phyloP scores from a whole-genome alignment of 768 basidiomycete genomes.

The Psilocybe sp. region DNA sequence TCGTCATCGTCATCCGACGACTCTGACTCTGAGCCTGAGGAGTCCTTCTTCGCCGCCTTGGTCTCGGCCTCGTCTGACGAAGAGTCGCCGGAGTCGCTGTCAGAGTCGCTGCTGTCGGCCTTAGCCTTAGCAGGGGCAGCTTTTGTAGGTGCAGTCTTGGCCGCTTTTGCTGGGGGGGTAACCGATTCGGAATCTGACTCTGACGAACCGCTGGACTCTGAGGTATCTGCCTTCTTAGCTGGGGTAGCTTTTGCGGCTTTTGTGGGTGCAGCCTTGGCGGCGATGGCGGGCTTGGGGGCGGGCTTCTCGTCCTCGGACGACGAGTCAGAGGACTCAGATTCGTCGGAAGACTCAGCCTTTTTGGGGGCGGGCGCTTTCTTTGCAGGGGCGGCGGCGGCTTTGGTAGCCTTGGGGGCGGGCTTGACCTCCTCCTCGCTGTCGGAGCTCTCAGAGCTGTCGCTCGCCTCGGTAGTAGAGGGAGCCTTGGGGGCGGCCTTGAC shows the following conservation, averaged over 20 bases:
- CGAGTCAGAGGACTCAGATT: conserved; percentile 10
- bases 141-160: conserved; percentile 24
- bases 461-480: conserved; percentile 31
- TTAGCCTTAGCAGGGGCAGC: conserved; percentile 13
- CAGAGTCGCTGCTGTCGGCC: conserved; percentile 13
- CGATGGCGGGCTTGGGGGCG: conserved; percentile 1
- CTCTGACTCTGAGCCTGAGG: conserved; percentile 21
- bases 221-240: conserved; percentile 16
- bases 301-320: conserved; percentile 16
- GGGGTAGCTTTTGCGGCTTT: conserved; percentile 18
- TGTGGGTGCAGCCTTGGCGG: conserved; percentile 6
- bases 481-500: conserved; percentile 39
- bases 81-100: conserved; percentile 26
- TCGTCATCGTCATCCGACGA: conserved; percentile 42
- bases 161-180: conserved; percentile 14
- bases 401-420: conserved; percentile 21
- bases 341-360: conserved; percentile 8
- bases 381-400: conserved; percentile 8
- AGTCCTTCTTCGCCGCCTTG: conserved; percentile 25
- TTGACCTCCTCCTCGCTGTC: conserved; percentile 30
- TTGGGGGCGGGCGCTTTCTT: conserved; percentile 14
- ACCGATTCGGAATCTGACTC: conserved; percentile 23
- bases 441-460: conserved; percentile 17
- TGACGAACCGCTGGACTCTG: conserved; percentile 17
- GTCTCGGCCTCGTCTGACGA: conserved; percentile 22